Evolutionary conservation across 1,284 basidiomycete genomes (phyloP).

Genomic region (Trichosporon faecale): DNA sequence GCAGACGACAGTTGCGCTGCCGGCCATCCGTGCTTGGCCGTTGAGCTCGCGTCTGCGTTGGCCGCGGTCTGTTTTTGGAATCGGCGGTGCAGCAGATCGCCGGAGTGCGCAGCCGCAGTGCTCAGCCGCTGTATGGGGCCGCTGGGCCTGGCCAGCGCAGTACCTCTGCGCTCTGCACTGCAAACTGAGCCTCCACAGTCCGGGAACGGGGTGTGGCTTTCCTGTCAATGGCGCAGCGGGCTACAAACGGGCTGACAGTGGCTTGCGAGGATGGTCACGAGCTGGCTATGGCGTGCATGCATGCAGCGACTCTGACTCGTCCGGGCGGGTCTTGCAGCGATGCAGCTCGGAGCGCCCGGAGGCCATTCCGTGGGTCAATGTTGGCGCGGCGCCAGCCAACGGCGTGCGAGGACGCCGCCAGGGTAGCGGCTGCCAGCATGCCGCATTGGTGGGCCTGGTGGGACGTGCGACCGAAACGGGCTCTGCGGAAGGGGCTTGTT

Average conservation of each 20-base stretch:
- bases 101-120: too few relatives aligned
- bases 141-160: not conserved
- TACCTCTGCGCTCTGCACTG: not conserved
- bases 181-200: not conserved
- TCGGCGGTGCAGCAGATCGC: not conserved
- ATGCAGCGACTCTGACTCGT: not conserved
- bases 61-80: conserved; percentile 3
- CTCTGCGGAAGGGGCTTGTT: not conserved
- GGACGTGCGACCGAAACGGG: not conserved
- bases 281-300: not conserved
- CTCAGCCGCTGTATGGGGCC: not conserved
- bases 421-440: not conserved
- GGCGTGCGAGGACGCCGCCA: not conserved
- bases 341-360: not conserved
- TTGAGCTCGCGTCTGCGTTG: not conserved
- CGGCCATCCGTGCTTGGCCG: not conserved
- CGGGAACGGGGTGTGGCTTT: not conserved
- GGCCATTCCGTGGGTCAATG: not conserved
- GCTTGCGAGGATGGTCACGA: not conserved
- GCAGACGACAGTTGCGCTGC: not conserved
- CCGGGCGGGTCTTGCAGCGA: conserved; percentile 2
- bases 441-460: conserved; percentile 1
- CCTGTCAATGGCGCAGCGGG: not conserved
- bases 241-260: not conserved
- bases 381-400: not conserved